Conservation (phyloP, 73 alveolate genomes). For the Loxodes magnus region DNA sequence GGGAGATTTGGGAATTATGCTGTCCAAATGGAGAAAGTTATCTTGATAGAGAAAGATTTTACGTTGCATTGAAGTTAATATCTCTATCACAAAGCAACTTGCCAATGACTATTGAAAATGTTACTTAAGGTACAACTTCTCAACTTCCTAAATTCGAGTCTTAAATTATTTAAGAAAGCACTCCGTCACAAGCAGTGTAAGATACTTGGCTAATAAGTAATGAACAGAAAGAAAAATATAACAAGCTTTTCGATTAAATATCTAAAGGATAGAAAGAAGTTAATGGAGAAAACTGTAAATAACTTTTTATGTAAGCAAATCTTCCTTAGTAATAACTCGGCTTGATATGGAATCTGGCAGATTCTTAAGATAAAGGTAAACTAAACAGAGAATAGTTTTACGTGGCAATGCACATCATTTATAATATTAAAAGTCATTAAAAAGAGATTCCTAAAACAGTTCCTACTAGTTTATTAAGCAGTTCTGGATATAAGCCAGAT, state of each 20-base stretch:
- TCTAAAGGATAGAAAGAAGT: constrained; percentile 4
- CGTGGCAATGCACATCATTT: constrained; percentile 56
- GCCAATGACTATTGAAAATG: constrained; percentile 54
- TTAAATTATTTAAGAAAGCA: too few species aligned
- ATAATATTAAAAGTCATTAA: too few species aligned
- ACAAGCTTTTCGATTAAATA: neutral
- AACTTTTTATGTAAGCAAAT: constrained; percentile 20
- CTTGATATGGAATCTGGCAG: constrained; percentile 35
- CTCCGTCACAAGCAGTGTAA: too few species aligned
- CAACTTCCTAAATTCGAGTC: constrained; percentile 8
- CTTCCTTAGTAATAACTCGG: constrained; percentile 18
- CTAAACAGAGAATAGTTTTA: constrained; percentile 24
- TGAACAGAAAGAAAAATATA: constrained; percentile 8
- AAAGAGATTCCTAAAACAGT: too few species aligned
- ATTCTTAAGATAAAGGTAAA: constrained; percentile 29
- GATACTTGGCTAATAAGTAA: constrained; percentile 4
- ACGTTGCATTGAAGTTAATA: constrained; percentile 70
- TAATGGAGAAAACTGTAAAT: constrained; percentile 1
- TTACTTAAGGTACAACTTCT: constrained; percentile 25
- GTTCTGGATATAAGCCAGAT: too few species aligned
- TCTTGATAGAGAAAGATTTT: constrained; percentile 75
- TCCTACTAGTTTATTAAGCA: too few species aligned
- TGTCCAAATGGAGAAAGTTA: constrained; percentile 51
- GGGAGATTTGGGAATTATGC: constrained; percentile 57
- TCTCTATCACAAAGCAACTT: constrained; percentile 87